Percentiles rank a stretch among this genome's conserved stretches.
Evolutionary conservation across 2,329 filamentous ascomycete genomes (phyloP).

Genomic region (Rasamsonia emersonii): DNA sequence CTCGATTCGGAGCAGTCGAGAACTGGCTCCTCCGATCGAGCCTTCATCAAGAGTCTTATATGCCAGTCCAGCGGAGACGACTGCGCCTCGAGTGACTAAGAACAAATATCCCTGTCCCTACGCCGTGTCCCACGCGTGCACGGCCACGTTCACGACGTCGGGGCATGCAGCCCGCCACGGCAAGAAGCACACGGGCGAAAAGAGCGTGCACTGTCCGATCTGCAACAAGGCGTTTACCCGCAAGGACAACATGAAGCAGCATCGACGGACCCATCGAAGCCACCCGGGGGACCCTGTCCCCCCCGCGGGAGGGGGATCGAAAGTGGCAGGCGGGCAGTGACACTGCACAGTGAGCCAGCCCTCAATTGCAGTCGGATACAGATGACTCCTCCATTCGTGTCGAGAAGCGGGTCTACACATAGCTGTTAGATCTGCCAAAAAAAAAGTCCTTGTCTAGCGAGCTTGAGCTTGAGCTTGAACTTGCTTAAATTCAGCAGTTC

Average conservation of each 20-base stretch:
- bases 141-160: slow-evolving; percentile 57
- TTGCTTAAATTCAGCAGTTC: too few species aligned
- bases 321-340: not conserved
- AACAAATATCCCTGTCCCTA: slow-evolving; percentile 60
- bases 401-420: too few species aligned
- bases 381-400: not conserved
- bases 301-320: slow-evolving; percentile 1
- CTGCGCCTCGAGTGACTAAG: slow-evolving; percentile 20
- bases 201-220: slow-evolving; percentile 58
- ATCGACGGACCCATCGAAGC: slow-evolving; percentile 50
- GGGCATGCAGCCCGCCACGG: slow-evolving; percentile 59
- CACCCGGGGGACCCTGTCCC: slow-evolving; percentile 22
- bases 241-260: slow-evolving; percentile 64
- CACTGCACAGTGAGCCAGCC: not conserved
- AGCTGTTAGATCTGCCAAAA: too few species aligned
- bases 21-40: not conserved
- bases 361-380: slow-evolving; percentile 1
- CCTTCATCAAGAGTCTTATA: slow-evolving; percentile 3
- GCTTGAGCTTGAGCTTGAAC: too few species aligned
- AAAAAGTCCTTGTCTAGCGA: too few species aligned
- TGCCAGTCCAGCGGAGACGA: slow-evolving; percentile 15
- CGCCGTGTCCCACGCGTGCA: slow-evolving; percentile 50
- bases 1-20: not conserved
- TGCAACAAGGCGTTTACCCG: slow-evolving; percentile 61
- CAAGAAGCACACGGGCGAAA: slow-evolving; percentile 61